Base-by-base conservation (phyloP, 1,284 basidiomycete species). In the Lentinus polychrous region DNA sequence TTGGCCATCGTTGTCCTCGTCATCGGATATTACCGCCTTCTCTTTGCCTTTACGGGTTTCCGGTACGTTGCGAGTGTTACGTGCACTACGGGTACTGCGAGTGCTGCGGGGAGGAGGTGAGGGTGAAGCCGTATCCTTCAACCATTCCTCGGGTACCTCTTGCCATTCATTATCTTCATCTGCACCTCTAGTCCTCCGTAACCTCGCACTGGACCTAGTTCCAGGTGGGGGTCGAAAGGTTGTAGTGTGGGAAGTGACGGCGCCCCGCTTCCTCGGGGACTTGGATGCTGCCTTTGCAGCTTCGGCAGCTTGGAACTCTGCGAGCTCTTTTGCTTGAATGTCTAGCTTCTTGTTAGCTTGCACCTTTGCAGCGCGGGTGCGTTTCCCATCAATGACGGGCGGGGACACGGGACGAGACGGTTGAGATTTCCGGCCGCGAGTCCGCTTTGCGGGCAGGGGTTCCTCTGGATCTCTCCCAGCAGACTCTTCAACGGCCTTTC, bases 71-170 rank as follows among this genome's bases (percentile, higher is more conserved):
- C n/a, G 36, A 6, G 14, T 20, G 45, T 54, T 46, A 27, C 27
- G 27, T 4, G 27, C 27, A 27, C 27, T 27, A 27, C 27, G 27
- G 27, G 27, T 27, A 10, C 10, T 27, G 27, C 27, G 27, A 10
- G 10, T 10, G 10, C 10, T 27, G 10, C 27, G 46, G 50, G 46
- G 15, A 46, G 51, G 39, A 51, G 51, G 6, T 55, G 46, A 31
- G 49, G 41, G 6, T 51, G 37, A 39, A 31, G 37, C n/a, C 45
- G 39, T 49, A 14, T 67, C 68, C 33, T 67, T 59, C 50, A 89
- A 57, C 86, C 87, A 89, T 57, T 87, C 88, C 3, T 81, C 75
- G 0, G 88, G 88, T 31, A 91, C 73, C 51, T 76, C 70, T 63
- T 91, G 85, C 87, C 88, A 91, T 56, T 79, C 84, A 1, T 81